Base-by-base conservation (phyloP, 495 filamentous ascomycete species). In the Penicillium soppii region DNA sequence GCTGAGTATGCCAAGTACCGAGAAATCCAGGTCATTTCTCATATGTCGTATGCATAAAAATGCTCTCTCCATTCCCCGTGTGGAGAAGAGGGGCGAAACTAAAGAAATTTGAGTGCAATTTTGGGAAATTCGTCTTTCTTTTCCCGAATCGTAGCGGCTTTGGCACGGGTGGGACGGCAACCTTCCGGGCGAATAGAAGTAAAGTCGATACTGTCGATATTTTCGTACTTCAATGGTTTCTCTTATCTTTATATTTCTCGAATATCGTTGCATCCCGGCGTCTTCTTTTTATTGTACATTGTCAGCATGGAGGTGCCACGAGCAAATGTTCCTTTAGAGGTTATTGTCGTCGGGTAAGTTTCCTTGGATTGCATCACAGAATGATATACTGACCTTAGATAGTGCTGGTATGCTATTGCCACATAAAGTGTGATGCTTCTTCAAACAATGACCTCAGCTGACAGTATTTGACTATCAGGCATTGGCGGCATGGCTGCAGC, bases 401-500 rank as follows among this genome's bases (percentile, higher is more conserved):
- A 73, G 70, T 23, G 70, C 68, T 16, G 70, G 70, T 73, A 73
- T 63, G 62, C 38, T 32, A 5, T n/a, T 25, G n/a, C n/a, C n/a
- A n/a, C n/a, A n/a, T n/a, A n/a, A n/a, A n/a, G n/a, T n/a, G n/a
- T n/a, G n/a, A n/a, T n/a, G n/a, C n/a, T n/a, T n/a, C n/a, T n/a
- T n/a, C n/a, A n/a, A n/a, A n/a, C n/a, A n/a, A n/a, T n/a, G n/a
- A n/a, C n/a, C n/a, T 40, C 7, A 9, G 25, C 36, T 49, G 29
- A 52, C 23, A 32, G 23, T 20, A 15, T 43, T 33, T 19, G 26
- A 13, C n/a, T n/a, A 42, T 71, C 74, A 54, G 86, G 86, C 7
- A 79, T 90, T 40, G 81, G 82, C 19, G 86, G 86, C 2, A 75
- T 89, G 38, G 79, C 78, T 7, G 79, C 85, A 8, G 85, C 86